Percentiles rank a stretch among this genome's conserved stretches.
These are phyloP conservation scores for Mrakia hoshinonis DNA, from an alignment of 768 basidiomycete genomes.

Conservation along the genomic window DNA sequence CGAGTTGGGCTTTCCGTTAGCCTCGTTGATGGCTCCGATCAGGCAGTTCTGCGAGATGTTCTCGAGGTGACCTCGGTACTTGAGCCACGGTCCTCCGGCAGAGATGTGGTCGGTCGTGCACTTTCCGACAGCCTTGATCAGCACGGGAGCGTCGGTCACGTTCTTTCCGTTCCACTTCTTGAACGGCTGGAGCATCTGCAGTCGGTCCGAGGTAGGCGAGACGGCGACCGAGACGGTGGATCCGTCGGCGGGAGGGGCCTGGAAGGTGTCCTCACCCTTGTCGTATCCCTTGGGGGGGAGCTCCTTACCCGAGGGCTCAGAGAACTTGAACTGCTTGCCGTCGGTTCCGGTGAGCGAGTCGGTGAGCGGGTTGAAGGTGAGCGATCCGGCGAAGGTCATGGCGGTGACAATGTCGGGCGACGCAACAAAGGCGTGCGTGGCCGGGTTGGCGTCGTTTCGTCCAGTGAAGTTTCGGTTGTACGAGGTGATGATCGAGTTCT, in stretches of 20 bases:
- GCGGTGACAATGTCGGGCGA: constrained; percentile 72
- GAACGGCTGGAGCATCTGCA: constrained; percentile 86
- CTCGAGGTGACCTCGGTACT: constrained; percentile 34
- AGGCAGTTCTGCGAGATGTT: constrained; percentile 67
- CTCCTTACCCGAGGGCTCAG: constrained; percentile 79
- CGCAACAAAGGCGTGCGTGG: constrained; percentile 60
- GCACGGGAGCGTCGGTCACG: constrained; percentile 73
- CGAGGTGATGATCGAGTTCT: constrained; percentile 97
- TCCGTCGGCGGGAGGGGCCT: constrained; percentile 80
- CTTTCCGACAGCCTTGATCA: constrained; percentile 99
- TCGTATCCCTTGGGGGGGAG: constrained; percentile 94
- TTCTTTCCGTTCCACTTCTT: constrained; percentile 87
- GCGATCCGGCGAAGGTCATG: constrained; percentile 84
- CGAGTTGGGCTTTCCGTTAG: constrained; percentile 94
- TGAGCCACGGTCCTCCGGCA: constrained; percentile 34
- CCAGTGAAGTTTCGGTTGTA: constrained; percentile 99
- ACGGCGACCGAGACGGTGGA: constrained; percentile 77
- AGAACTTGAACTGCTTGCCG: constrained; percentile 96
- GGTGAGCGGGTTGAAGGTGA: constrained; percentile 93
- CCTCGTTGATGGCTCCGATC: constrained; percentile 82
- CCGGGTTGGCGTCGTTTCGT: constrained; percentile 98
- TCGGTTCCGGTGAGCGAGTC: constrained; percentile 79
- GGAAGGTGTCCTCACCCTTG: constrained; percentile 94
- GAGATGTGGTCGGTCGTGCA: constrained; percentile 54
- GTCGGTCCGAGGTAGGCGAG: constrained; percentile 72